Conservation (phyloP, 1,139 yeast genomes). For the Pichia sp. region DNA sequence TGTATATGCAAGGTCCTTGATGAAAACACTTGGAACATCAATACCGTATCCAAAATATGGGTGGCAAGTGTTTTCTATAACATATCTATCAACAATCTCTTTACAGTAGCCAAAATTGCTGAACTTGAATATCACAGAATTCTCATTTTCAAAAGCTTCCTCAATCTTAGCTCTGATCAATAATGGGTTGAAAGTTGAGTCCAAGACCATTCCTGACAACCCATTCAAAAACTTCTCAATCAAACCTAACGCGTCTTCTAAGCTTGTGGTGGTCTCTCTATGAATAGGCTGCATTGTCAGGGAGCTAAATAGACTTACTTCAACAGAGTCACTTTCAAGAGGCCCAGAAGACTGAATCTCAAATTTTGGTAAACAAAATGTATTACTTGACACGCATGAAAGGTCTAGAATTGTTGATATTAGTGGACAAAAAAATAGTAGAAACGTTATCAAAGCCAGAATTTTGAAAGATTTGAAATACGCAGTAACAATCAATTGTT, state of each 20-base stretch:
- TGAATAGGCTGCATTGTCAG: slow-evolving; percentile 2
- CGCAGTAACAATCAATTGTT: slow-evolving; percentile 14
- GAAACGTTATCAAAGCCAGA: slow-evolving; percentile 19
- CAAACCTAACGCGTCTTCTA: not conserved
- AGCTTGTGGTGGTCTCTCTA: not conserved
- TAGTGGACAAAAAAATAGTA: slow-evolving; percentile 26
- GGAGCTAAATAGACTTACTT: not conserved
- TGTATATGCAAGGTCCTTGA: slow-evolving; percentile 49
- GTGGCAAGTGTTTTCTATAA: slow-evolving; percentile 34
- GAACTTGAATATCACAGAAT: slow-evolving; percentile 34
- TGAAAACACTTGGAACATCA: slow-evolving; percentile 44
- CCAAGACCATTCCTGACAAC: slow-evolving; percentile 8
- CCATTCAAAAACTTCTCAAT: slow-evolving; percentile 7
- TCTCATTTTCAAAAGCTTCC: slow-evolving; percentile 6
- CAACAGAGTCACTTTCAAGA: not conserved
- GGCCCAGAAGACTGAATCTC: slow-evolving; percentile 31
- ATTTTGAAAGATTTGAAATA: slow-evolving; percentile 23
- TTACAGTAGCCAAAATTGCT: slow-evolving; percentile 51
- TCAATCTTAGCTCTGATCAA: slow-evolving; percentile 32
- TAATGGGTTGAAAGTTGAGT: slow-evolving; percentile 17
- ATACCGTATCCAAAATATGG: slow-evolving; percentile 37
- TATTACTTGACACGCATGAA: slow-evolving; percentile 27
- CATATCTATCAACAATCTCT: slow-evolving; percentile 19
- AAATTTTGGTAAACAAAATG: slow-evolving; percentile 45
- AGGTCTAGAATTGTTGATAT: slow-evolving; percentile 17